Percentiles rank a stretch among this genome's conserved stretches.
Conservation (phyloP, 2,329 filamentous ascomycete genomes). For the Amauroascus niger region DNA sequence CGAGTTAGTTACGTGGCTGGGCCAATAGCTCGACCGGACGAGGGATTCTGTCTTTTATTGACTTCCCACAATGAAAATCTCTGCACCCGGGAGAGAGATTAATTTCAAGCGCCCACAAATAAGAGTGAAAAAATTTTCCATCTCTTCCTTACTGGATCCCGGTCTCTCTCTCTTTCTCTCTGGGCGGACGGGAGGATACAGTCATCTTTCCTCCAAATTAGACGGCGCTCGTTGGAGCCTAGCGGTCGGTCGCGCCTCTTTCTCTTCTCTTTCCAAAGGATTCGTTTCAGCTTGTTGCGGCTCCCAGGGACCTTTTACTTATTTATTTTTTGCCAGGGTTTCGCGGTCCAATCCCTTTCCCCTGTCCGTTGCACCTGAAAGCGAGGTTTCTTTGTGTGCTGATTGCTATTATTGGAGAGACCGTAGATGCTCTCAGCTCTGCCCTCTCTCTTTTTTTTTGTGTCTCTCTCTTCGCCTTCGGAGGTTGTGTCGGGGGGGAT, state of each 20-base stretch:
- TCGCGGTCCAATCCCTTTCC: no score
- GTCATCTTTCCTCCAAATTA: not conserved
- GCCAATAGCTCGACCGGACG: not conserved
- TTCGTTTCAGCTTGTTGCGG: slow-evolving; percentile 4
- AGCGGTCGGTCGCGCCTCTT: not conserved
- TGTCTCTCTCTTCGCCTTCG: no score
- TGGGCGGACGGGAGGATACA: not conserved
- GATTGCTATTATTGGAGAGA: no score
- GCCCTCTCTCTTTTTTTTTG: no score
- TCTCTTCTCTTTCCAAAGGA: not conserved
- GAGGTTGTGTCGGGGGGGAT: no score
- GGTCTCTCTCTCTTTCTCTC: no score
- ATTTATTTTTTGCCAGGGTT: not conserved
- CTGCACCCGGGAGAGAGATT: not conserved
- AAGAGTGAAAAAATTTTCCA: not conserved
- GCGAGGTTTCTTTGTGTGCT: no score
- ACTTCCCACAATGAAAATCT: not conserved
- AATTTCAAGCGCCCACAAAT: slow-evolving; percentile 7
- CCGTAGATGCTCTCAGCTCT: no score
- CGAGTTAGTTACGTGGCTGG: slow-evolving; percentile 8
- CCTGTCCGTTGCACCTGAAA: no score
- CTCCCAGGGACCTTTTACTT: not conserved
- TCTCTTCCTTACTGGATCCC: not conserved
- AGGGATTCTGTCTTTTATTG: not conserved
- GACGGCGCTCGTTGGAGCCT: not conserved